Base-by-base conservation (phyloP, 176 grass and related monocot genomes). In the Oryza glumipatula region DNA sequence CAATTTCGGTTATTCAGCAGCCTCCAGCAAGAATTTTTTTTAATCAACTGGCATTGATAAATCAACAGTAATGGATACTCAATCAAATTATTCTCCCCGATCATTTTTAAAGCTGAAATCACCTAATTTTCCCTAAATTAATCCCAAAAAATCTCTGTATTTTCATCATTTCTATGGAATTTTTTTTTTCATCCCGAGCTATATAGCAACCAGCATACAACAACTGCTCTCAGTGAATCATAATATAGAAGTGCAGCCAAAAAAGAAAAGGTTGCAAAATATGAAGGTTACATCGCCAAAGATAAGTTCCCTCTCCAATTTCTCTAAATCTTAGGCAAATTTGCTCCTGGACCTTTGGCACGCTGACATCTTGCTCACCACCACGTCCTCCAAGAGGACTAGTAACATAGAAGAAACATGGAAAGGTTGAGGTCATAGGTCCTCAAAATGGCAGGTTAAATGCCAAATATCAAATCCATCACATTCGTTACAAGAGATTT, bases 401-500 rank as follows among this genome's bases (percentile, higher is more conserved):
- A 19, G 39, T 51, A 67, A 80, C 76, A 54, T 48, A 70, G 26
- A 80, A 63, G 21, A 23, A 67, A 74, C 75, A 70, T 16, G 0
- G 12, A 77, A 77, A 89, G 9, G 9, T 14, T 66, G 30, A 49
- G 7, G n/a, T 80, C 26, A 65, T 13, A 21, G 14, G 23, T 78
- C 17, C 38, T 9, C 68, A 65, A 13, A 41, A 39, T 76, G 74
- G 16, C 84, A 70, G 61, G 66, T 65, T 77, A 97, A 61, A 97
- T 93, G 61, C 95, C 95, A 84, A 97, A 97, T 84, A 97, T 84
- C 70, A 97, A 48, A 76, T 97, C 95, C 86, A 91, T 84, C 21
- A 94, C 92, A 77, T 91, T 97, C 3, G 92, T 84, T 51, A 94
- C 52, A 89, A 94, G 44, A 19, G 95, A 97, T 63, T 94, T 97